Percentiles rank a stretch among this genome's conserved stretches.
Evolutionary conservation across 768 basidiomycete genomes (phyloP).

Genomic region (Termitomyces sp.): DNA sequence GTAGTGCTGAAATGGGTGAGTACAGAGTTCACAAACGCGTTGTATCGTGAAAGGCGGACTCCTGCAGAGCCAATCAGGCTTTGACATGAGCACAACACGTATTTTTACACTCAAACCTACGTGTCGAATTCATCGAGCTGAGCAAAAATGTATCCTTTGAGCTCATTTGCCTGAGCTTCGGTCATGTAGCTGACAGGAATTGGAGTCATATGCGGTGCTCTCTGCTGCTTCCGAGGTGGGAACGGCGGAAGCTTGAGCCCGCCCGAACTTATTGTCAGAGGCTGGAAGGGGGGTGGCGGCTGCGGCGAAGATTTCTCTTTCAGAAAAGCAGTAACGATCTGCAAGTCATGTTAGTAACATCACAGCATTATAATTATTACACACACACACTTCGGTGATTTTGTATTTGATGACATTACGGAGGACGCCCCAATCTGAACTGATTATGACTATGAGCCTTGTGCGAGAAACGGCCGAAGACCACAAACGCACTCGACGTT

Average conservation of each 20-base stretch:
- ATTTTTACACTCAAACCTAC: conserved; percentile 33
- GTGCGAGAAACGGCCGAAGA: conserved; percentile 4
- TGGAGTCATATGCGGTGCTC: conserved; percentile 40
- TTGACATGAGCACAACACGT: neutral
- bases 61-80: conserved; percentile 16
- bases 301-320: conserved; percentile 28
- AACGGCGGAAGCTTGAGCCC: conserved; percentile 73
- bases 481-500: conserved; percentile 43
- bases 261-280: conserved; percentile 40
- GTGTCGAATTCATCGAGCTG: conserved; percentile 72
- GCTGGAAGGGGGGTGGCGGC: conserved; percentile 33
- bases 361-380: conserved; percentile 9
- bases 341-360: conserved; percentile 2
- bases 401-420: conserved; percentile 71
- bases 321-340: conserved; percentile 51
- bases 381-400: conserved; percentile 49
- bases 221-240: conserved; percentile 48
- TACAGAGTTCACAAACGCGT: conserved; percentile 76
- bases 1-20: conserved; percentile 67
- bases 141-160: conserved; percentile 50
- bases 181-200: conserved; percentile 55
- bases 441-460: conserved; percentile 20
- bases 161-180: conserved; percentile 51
- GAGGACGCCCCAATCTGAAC: conserved; percentile 65
- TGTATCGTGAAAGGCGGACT: conserved; percentile 87